Percentiles rank a stretch among this genome's conserved stretches.
phyloP scores from a whole-genome alignment of 805 yeast genomes.

The Cyberlindnera bimundalis region DNA sequence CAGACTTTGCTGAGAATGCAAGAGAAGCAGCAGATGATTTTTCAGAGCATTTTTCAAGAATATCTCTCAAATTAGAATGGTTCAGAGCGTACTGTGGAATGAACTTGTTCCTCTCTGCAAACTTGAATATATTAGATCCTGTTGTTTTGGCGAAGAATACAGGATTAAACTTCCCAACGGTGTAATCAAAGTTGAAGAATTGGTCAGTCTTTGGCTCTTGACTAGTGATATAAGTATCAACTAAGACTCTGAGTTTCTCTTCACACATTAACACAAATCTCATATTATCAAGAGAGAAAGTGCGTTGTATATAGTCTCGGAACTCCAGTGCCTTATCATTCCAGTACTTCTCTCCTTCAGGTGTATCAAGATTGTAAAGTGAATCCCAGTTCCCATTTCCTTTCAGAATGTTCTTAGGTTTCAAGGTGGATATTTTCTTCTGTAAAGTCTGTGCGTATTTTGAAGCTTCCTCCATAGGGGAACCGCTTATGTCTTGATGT shows the following conservation, averaged over 20 bases:
- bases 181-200: slow-evolving; percentile 44
- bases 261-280: slow-evolving; percentile 35
- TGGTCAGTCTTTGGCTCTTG: slow-evolving; percentile 30
- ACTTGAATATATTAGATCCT: background rate
- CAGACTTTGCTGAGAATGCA: slow-evolving; percentile 32
- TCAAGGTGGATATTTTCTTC: slow-evolving; percentile 29
- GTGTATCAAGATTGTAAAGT: slow-evolving; percentile 25
- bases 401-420: slow-evolving; percentile 40
- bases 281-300: slow-evolving; percentile 32
- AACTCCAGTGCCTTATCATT: slow-evolving; percentile 35
- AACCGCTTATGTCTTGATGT: slow-evolving; percentile 34
- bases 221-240: background rate
- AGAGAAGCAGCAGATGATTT: slow-evolving; percentile 31
- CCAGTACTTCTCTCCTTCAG: slow-evolving; percentile 42
- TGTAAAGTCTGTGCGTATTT: slow-evolving; percentile 39
- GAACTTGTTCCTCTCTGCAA: slow-evolving; percentile 32
- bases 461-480: slow-evolving; percentile 49
- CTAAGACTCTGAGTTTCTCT: slow-evolving; percentile 1
- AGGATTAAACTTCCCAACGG: slow-evolving; percentile 15
- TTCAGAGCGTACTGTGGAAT: slow-evolving; percentile 32
- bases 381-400: slow-evolving; percentile 34
- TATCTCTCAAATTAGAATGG: slow-evolving; percentile 26
- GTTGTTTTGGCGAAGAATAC: background rate
- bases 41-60: slow-evolving; percentile 25
- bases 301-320: slow-evolving; percentile 29